A percentile compares a stretch with the other conserved stretches of the same genome.
Evolutionary conservation across 2,329 filamentous ascomycete species (phyloP).

Genomic region (Exophiala spinifera): DNA sequence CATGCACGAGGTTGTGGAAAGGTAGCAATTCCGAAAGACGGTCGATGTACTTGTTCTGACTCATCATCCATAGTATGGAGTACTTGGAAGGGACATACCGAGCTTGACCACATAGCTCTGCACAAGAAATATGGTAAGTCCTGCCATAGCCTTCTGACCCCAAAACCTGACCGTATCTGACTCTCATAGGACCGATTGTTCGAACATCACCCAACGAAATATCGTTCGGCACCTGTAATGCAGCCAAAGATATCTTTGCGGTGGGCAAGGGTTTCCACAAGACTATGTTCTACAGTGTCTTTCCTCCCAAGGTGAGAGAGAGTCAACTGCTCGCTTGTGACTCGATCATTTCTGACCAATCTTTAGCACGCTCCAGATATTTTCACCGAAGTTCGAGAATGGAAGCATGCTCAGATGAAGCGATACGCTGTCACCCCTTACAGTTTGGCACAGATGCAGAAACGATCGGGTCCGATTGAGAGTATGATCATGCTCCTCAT

Average conservation of each 20-base stretch:
- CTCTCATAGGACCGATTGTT: slow-evolving; percentile 41
- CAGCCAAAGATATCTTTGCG: slow-evolving; percentile 45
- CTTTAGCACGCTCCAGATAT: slow-evolving; percentile 44
- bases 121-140: slow-evolving; percentile 36
- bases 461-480: slow-evolving; percentile 30
- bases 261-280: slow-evolving; percentile 54
- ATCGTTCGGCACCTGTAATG: slow-evolving; percentile 46
- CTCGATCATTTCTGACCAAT: background rate
- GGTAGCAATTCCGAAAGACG: slow-evolving; percentile 1
- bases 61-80: slow-evolving; percentile 33
- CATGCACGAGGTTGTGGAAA: slow-evolving; percentile 40
- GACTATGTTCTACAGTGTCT: slow-evolving; percentile 53
- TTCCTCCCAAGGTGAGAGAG: slow-evolving; percentile 52
- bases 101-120: slow-evolving; percentile 36
- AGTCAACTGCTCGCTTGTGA: background rate
- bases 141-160: background rate
- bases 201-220: slow-evolving; percentile 51
- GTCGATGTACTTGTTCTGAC: background rate
- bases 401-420: slow-evolving; percentile 56
- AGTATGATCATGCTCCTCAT: slow-evolving; percentile 46
- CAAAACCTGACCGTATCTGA: slow-evolving; percentile 4
- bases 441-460: slow-evolving; percentile 30
- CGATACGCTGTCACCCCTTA: slow-evolving; percentile 36
- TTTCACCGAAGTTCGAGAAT: slow-evolving; percentile 55
- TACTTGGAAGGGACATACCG: slow-evolving; percentile 39